Evolutionary conservation across 2,329 filamentous ascomycete species (phyloP), one percentile per base, ranked within the genome.

Genomic region (Trichoderma hamatum): DNA sequence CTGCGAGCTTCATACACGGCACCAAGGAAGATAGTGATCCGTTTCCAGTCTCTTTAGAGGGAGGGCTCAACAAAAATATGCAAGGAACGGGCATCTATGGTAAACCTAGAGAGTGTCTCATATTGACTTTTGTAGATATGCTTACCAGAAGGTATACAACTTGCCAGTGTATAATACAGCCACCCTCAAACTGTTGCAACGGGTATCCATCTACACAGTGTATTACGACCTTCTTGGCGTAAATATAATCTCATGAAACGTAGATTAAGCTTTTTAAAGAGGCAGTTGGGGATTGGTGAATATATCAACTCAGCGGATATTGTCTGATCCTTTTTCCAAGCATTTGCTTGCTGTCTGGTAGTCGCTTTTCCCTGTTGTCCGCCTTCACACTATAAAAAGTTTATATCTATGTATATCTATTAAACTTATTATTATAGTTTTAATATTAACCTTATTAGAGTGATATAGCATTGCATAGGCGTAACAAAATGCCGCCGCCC

Each of bases 381-480:
- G 2, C 2, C 39, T 43, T 6, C 39, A n/a, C 19, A 3, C 19
- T 9, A 43, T 43, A 19, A 7, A 60, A 16, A 43, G 26, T n/a
- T 2, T 16, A 60, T 30, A 28, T 60, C 34, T 19, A 60, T 46
- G 16, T 26, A 14, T 60, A 21, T 60, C 36, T 30, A 46, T 30
- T 60, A 36, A 60, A 60, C 36, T 46, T 60, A 59, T 60, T 60
- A n/a, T n/a, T 21, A 26, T 19, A 46, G 34, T 43, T 60, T 19
- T 43, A 30, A 46, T 36, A 26, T 36, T 19, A 24, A 26, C 11
- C 16, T 46, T 28, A 30, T 9, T 43, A 19, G 19, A n/a, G 24
- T 60, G 16, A 43, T 24, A 24, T 19, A 26, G 13, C 34, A 59
- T 59, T n/a, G 34, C 13, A 43, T 13, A 24, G 24, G 6, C 14